Evolutionary conservation across 1,284 basidiomycete species (phyloP), one percentile per base, ranked within the genome.

Genomic region (Termitomyces sp.): DNA sequence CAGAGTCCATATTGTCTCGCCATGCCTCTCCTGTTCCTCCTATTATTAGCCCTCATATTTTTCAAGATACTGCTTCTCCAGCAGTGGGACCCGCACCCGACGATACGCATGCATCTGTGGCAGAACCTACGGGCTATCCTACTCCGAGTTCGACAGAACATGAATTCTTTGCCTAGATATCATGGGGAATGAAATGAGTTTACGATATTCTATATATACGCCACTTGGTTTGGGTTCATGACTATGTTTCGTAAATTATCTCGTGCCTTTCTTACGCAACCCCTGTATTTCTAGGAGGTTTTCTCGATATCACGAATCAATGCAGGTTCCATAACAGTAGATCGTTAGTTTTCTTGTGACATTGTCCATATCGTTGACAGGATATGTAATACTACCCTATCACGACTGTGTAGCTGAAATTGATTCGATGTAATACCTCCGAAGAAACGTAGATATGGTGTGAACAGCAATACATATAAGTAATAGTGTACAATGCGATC

Each of bases 1-100:
- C 83, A 0, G 85, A 87, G 62, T 76, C 77, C 1, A 66, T 84
- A 57, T 62, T 81, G 5, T 68, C 77, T 28, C 73, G 76, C n/a
- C 73, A 73, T 59, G 65, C 70, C 30, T 76, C 78, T 21, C 72
- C 76, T 39, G 51, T 66, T 50, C 59, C 44, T 45, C 2, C 24
- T 5, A 30, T 49, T n/a, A 13, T 36, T 33, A 47, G 17, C 26
- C 9, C 48, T 39, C 54, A 26, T 13, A 10, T 44, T 6, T 41
- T 42, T 13, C 45, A 39, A 36, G 40, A 21, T 6, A 43, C 46
- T 28, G 9, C 19, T 42, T 7, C 45, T 17, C 15, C 49, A 5
- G 28, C 30, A 31, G 24, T 9, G 13, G 41, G 17, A 28, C 26
- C 42, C 24, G 43, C 42, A 50, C 56, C 59, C 48, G 50, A 43